A percentile compares a stretch with the other conserved stretches of the same genome.
Conservation (phyloP, 1,139 yeast genomes). For the Hansenula sp. region DNA sequence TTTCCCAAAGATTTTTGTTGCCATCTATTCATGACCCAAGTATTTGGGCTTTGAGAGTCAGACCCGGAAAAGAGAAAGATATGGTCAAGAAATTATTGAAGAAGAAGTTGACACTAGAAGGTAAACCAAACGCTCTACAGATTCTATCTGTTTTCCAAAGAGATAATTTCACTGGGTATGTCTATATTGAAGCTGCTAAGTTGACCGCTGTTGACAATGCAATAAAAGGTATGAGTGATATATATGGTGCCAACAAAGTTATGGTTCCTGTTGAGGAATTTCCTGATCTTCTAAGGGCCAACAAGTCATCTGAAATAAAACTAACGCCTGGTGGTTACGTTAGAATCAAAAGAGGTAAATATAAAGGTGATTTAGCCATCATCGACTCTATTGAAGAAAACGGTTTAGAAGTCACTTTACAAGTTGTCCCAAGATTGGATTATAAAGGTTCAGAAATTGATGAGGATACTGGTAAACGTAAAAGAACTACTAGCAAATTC, state of each 20-base stretch:
- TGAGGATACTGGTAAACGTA: conserved; percentile 43
- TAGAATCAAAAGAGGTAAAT: conserved; percentile 85
- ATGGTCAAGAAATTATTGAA: conserved; percentile 80
- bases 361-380: conserved; percentile 88
- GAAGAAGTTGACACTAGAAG: conserved; percentile 52
- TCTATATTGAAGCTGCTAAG: conserved; percentile 91
- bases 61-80: conserved; percentile 92
- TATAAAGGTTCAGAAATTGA: conserved; percentile 63
- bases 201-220: conserved; percentile 91
- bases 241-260: conserved; percentile 67
- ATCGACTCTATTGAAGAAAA: conserved; percentile 93
- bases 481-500: conserved; percentile 47
- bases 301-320: conserved; percentile 82
- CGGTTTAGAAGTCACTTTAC: conserved; percentile 89
- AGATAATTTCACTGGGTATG: conserved; percentile 86
- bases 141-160: conserved; percentile 93
- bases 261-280: conserved; percentile 94
- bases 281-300: conserved; percentile 89
- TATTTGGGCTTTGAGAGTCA: conserved; percentile 92
- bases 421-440: conserved; percentile 89
- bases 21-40: conserved; percentile 97
- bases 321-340: conserved; percentile 91
- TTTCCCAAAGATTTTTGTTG: conserved; percentile 87
- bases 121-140: conserved; percentile 38
- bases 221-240: conserved; percentile 83